Conservation (phyloP, 306 rosid genomes). For the Myrica gale region DNA sequence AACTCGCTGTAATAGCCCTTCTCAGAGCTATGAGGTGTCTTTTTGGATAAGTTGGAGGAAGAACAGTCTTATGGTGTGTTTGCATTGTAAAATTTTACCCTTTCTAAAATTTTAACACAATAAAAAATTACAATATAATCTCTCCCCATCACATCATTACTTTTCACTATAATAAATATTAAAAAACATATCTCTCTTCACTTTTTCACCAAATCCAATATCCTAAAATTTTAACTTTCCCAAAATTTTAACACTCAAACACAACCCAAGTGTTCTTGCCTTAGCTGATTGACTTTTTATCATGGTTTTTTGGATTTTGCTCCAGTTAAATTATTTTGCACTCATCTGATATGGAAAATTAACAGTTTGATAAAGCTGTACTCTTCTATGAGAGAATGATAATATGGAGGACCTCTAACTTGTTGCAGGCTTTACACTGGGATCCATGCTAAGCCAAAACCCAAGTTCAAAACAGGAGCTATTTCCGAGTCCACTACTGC, state of each 20-base stretch:
- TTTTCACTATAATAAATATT: no score
- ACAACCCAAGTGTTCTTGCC: background rate
- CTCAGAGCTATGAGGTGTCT: background rate
- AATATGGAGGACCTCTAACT: background rate
- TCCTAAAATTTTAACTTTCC: no score
- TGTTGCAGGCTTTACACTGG: slow-evolving; percentile 81
- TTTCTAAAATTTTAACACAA: no score
- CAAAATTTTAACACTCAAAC: no score
- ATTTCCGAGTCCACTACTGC: slow-evolving; percentile 93
- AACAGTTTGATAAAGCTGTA: no score
- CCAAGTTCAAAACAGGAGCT: slow-evolving; percentile 83
- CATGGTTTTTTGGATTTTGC: background rate
- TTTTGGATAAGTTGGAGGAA: background rate
- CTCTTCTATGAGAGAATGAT: background rate
- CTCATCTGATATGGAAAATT: no score
- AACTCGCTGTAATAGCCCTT: background rate
- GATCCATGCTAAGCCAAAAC: slow-evolving; percentile 93
- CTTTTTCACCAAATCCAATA: no score
- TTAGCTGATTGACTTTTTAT: background rate
- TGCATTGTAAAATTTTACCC: no score
- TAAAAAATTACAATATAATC: no score
- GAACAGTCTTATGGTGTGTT: background rate
- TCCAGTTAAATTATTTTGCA: no score
- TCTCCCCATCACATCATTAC: no score
- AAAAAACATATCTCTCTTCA: no score